Evolutionary conservation across 768 basidiomycete species (phyloP).

Genomic region (Sarcodon sp.): DNA sequence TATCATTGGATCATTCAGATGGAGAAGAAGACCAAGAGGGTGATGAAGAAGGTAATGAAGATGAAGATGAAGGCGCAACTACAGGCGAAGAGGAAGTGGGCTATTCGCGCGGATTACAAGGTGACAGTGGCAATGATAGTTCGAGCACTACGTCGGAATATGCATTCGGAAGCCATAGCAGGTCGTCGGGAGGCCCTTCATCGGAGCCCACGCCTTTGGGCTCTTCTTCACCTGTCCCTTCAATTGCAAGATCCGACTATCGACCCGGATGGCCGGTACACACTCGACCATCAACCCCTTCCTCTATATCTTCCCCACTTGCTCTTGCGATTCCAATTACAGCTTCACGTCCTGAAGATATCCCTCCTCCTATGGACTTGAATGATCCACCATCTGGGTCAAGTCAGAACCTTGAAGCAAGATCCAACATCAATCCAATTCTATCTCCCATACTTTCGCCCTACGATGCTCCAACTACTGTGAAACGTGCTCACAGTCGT

Average conservation of each 20-base stretch:
- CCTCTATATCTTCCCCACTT: slow-evolving; percentile 78
- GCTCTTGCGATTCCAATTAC: slow-evolving; percentile 79
- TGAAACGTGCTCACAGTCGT: slow-evolving; percentile 58
- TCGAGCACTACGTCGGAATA: slow-evolving; percentile 59
- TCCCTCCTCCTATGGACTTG: slow-evolving; percentile 51
- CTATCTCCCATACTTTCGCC: slow-evolving; percentile 48
- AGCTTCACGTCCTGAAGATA: slow-evolving; percentile 49
- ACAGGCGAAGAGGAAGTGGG: background rate
- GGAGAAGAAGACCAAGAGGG: slow-evolving; percentile 35
- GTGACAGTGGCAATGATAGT: slow-evolving; percentile 31
- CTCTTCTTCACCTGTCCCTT: slow-evolving; percentile 29
- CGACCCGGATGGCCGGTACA: slow-evolving; percentile 4
- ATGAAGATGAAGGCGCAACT: slow-evolving; percentile 9
- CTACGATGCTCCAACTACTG: slow-evolving; percentile 31
- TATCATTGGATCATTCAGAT: slow-evolving; percentile 45
- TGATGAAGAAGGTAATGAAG: slow-evolving; percentile 23
- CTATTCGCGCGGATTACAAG: slow-evolving; percentile 6
- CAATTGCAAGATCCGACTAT: slow-evolving; percentile 6
- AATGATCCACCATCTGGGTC: slow-evolving; percentile 31
- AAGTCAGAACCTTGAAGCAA: slow-evolving; percentile 54
- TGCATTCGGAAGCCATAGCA: slow-evolving; percentile 28
- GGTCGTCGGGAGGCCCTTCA: slow-evolving; percentile 20
- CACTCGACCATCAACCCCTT: slow-evolving; percentile 79
- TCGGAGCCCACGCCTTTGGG: slow-evolving; percentile 61
- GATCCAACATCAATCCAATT: slow-evolving; percentile 61